Conservation (phyloP, 129 eudicot species). For the Tanacetum coccineum region DNA sequence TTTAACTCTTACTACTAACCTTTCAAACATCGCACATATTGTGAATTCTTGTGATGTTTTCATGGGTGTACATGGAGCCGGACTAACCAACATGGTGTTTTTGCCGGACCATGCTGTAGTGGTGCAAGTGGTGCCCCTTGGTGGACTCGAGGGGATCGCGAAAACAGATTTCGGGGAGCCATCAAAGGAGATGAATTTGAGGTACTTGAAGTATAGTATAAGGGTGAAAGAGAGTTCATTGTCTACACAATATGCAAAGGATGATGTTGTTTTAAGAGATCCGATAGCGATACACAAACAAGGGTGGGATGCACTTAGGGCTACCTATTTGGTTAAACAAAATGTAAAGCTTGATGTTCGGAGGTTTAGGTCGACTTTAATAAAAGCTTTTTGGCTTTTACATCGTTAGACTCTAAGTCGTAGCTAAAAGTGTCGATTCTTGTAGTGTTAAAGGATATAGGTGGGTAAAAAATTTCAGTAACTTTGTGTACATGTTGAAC, state of each 20-base stretch:
- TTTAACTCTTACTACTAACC: slow-evolving; percentile 30
- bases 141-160: slow-evolving; percentile 46
- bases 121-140: slow-evolving; percentile 51
- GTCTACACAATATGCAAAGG: slow-evolving; percentile 34
- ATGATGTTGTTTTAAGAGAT: slow-evolving; percentile 48
- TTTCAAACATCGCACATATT: slow-evolving; percentile 38
- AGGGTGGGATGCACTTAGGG: slow-evolving; percentile 48
- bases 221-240: slow-evolving; percentile 55
- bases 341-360: slow-evolving; percentile 53
- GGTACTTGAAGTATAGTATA: slow-evolving; percentile 55
- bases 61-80: slow-evolving; percentile 83
- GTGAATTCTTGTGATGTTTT: slow-evolving; percentile 64
- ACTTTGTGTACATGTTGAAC: too few relatives aligned
- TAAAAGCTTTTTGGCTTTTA: slow-evolving; percentile 35
- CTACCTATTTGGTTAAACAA: slow-evolving; percentile 50
- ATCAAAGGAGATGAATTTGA: slow-evolving; percentile 44
- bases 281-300: slow-evolving; percentile 36
- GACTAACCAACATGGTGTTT: slow-evolving; percentile 63
- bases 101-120: slow-evolving; percentile 50
- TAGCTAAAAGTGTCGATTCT: too few relatives aligned
- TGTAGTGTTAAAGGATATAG: too few relatives aligned
- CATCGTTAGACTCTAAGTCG: background rate
- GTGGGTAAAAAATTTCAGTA: too few relatives aligned
- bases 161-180: slow-evolving; percentile 53
- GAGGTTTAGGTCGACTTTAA: slow-evolving; percentile 45